These are phyloP conservation scores for Colletotrichum tabaci DNA, from an alignment of 2,329 filamentous ascomycete genomes.

Conservation along the genomic window DNA sequence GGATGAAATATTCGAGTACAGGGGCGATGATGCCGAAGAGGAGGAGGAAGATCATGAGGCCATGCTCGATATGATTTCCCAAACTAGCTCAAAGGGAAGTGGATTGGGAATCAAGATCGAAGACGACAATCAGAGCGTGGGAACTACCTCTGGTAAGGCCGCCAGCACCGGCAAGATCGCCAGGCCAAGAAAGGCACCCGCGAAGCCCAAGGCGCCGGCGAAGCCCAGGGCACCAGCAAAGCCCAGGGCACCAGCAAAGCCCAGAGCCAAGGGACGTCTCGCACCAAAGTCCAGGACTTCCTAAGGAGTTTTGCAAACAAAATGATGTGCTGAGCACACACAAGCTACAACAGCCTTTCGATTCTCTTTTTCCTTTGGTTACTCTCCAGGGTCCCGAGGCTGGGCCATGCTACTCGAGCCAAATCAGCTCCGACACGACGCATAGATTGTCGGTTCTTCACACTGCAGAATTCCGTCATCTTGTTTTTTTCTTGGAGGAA, in stretches of 20 bases:
- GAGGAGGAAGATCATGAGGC: constrained; percentile 33
- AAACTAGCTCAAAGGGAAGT: constrained; percentile 1
- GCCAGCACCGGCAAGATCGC: constrained; percentile 3
- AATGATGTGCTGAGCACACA: not conserved
- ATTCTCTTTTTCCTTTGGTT: not conserved
- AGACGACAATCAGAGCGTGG: not conserved
- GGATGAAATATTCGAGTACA: constrained; percentile 42
- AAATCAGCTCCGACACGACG: constrained; percentile 12
- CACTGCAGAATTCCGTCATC: not conserved
- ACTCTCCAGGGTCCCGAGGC: not conserved
- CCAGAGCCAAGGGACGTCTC: not conserved
- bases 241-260: not conserved
- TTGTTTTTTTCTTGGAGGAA: constrained; percentile 8
- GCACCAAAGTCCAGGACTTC: constrained; percentile 2
- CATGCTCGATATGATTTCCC: not conserved
- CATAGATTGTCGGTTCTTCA: constrained; percentile 21
- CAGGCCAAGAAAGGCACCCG: constrained; percentile 11
- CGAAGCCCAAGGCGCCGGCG: not conserved
- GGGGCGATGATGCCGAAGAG: constrained; percentile 33
- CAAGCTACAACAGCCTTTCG: not conserved
- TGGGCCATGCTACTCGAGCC: not conserved
- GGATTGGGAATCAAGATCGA: not conserved
- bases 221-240: constrained; percentile 11
- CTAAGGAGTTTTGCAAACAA: constrained; percentile 1
- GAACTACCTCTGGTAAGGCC: not conserved